Evolutionary conservation across 2,329 filamentous ascomycete genomes (phyloP).

Genomic region (Neonectria faginata): DNA sequence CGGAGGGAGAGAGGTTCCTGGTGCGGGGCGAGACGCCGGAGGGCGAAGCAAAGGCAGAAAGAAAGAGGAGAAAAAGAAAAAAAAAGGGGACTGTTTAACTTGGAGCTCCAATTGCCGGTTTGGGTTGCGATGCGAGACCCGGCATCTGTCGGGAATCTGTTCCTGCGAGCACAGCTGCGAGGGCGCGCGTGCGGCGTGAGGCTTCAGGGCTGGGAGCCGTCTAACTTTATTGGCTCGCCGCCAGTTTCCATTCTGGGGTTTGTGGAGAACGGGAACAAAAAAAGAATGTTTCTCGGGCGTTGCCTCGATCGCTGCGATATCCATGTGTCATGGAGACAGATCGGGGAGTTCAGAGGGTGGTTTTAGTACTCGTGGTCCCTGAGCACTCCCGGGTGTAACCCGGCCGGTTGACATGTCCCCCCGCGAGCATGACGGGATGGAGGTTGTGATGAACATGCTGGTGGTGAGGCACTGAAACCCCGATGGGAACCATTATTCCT

Average conservation of each 20-base stretch:
- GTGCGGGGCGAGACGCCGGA: slow-evolving; percentile 22
- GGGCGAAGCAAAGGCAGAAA: neutral
- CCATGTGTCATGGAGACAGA: slow-evolving; percentile 28
- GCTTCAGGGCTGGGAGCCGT: neutral
- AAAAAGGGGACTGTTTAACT: neutral
- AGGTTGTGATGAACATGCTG: no score
- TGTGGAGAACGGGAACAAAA: slow-evolving; percentile 18
- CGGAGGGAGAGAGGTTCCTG: slow-evolving; percentile 10
- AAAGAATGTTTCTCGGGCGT: neutral
- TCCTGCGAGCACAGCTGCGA: slow-evolving; percentile 3
- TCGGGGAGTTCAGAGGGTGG: slow-evolving; percentile 2
- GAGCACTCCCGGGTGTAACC: slow-evolving; percentile 22
- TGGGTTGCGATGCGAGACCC: slow-evolving; percentile 28
- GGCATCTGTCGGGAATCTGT: slow-evolving; percentile 41
- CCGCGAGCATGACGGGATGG: slow-evolving; percentile 3
- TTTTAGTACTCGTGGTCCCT: slow-evolving; percentile 12
- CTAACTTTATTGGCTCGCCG: neutral
- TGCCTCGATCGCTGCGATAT: neutral
- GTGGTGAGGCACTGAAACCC: neutral
- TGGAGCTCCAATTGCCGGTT: slow-evolving; percentile 31
- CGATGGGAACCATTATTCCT: neutral
- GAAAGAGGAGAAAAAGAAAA: no score
- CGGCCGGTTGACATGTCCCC: slow-evolving; percentile 16
- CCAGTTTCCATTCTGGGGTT: slow-evolving; percentile 17
- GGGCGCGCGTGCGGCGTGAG: neutral